Percentiles rank a stretch among this genome's conserved stretches.
Evolutionary conservation across 2,329 filamentous ascomycete species (phyloP).

Genomic region (Magnaporthiopsis rhizophila): DNA sequence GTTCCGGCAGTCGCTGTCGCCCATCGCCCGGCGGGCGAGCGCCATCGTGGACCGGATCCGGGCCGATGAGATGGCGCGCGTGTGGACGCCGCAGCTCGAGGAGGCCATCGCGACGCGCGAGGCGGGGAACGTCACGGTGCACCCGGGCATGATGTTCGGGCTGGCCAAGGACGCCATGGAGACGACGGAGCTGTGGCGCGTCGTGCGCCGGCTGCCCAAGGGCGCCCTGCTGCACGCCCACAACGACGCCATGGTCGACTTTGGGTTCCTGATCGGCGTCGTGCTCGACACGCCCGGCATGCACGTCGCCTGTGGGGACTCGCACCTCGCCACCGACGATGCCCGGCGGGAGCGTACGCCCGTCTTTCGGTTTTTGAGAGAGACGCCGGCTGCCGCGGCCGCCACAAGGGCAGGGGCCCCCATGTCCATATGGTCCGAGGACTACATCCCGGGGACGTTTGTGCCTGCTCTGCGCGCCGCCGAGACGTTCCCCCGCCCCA

Average conservation of each 20-base stretch:
- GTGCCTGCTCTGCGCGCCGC: conserved; percentile 57
- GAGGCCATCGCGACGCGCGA: conserved; percentile 56
- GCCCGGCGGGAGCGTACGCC: conserved; percentile 41
- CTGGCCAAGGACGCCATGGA: conserved; percentile 83
- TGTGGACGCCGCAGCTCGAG: conserved; percentile 71
- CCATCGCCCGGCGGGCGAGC: conserved; percentile 69
- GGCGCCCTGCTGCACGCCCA: conserved; percentile 81
- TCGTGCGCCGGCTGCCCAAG: conserved; percentile 82
- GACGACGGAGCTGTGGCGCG: conserved; percentile 74
- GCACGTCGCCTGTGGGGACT: conserved; percentile 54
- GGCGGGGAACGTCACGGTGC: conserved; percentile 52
- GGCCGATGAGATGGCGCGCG: conserved; percentile 61
- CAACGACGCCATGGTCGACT: conserved; percentile 83
- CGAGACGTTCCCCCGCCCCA: conserved; percentile 67
- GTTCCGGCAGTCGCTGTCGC: conserved; percentile 68
- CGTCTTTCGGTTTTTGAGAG: conserved; percentile 51
- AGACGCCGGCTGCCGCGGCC: conserved; percentile 32
- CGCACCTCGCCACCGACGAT: conserved; percentile 44
- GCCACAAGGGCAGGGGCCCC: too few relatives aligned
- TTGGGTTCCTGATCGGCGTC: conserved; percentile 68
- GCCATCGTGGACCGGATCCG: conserved; percentile 74
- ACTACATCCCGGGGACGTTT: conserved; percentile 52
- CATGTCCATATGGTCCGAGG: conserved; percentile 52
- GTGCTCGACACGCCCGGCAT: conserved; percentile 67
- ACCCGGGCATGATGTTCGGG: conserved; percentile 90